Conservation (phyloP, 2,329 filamentous ascomycete species). For the Ophiostoma tasmaniense region DNA sequence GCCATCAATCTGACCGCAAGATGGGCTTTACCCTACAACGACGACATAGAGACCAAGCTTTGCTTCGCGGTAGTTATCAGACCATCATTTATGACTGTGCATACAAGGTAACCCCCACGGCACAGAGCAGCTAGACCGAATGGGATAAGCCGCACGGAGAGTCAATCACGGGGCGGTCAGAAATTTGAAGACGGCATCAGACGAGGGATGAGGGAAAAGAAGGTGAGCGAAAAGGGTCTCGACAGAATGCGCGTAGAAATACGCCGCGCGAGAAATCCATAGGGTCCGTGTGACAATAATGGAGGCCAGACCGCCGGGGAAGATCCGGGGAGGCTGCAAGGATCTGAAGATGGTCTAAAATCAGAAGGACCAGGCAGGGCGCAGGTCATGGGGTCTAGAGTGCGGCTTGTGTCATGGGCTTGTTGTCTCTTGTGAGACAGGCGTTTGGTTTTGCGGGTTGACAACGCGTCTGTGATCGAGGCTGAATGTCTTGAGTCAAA, state of each 20-base stretch:
- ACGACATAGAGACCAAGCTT: neutral
- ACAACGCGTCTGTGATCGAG: too few relatives aligned
- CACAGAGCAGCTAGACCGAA: neutral
- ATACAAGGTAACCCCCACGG: neutral
- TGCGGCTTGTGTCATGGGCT: neutral
- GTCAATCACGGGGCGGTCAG: constrained; percentile 4
- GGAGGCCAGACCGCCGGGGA: constrained; percentile 1
- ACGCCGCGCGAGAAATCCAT: neutral
- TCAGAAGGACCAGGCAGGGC: neutral
- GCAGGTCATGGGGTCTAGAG: neutral
- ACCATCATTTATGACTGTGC: neutral
- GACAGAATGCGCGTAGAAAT: neutral
- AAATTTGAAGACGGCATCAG: neutral
- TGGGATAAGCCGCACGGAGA: neutral
- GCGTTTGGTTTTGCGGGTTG: too few relatives aligned
- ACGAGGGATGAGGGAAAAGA: neutral
- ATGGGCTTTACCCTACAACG: neutral
- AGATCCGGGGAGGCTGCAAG: neutral
- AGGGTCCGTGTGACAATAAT: neutral
- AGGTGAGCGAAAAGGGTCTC: neutral
- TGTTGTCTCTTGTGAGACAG: neutral
- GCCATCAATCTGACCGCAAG: neutral
- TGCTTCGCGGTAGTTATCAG: neutral
- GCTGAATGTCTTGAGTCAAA: too few relatives aligned
- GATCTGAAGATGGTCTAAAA: neutral